Evolutionary conservation across 805 yeast genomes (phyloP), one percentile per base, ranked within the genome.

Genomic region (Barnettozyma californica): DNA sequence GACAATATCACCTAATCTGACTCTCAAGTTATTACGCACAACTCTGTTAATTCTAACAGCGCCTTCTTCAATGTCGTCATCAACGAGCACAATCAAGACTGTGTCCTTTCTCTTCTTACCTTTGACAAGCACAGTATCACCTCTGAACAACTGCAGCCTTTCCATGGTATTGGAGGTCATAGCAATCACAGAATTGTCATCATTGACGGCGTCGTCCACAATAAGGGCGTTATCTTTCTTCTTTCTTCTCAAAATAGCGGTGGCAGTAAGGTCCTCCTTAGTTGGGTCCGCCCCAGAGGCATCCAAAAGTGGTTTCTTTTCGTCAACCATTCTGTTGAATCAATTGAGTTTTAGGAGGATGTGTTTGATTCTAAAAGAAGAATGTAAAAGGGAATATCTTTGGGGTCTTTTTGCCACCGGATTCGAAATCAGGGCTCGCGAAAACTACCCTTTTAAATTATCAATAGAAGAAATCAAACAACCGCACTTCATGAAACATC

Each of bases 31-130:
- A 76, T 88, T 89, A 74, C 99, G 85, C 37, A 92, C 97, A 61
- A 91, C 94, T 66, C 99, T 83, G 75, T 94, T 94, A 65, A 94
- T 74, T 67, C 98, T 78, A 59, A 95, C 94, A 48, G 88, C 85
- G 50, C 98, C 98, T 64, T 91, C 96, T 61, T 88, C 96, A 73
- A 94, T 80, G 62, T 92, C 98, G 65, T 94, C 99, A 66, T 94
- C 98, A 34, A 95, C 90, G 59, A 94, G 76, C 33, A 92, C 99
- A 68, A 94, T 88, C 67, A 94, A 77, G 14, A 94, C 98, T 21
- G 99, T 94, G 64, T 94, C 99, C 68, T 86, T 91, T 74, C 99
- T 83, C 81, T 89, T 94, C 76, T 94, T 94, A 63, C 99, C 99
- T 73, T 91, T 92, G 58, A 94, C 96, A 52, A 90, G 75, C 19